Conservation (phyloP, 441 rosid species). For the Mallotus repandus region DNA sequence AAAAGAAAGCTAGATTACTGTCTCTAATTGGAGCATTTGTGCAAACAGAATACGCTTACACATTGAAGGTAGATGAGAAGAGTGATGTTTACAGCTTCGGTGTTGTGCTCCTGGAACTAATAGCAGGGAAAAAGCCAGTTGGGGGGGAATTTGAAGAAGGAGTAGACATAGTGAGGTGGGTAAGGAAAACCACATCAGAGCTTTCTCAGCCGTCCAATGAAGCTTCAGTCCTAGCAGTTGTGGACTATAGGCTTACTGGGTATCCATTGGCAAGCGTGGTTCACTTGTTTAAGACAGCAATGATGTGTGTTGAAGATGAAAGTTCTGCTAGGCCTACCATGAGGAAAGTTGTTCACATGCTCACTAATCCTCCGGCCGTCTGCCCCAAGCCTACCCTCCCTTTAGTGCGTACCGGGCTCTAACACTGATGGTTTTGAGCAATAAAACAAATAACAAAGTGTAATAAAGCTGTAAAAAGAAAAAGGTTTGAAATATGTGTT, state of each 20-base stretch:
- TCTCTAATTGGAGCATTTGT: not conserved
- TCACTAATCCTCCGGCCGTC: constrained; percentile 47
- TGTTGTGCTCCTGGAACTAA: constrained; percentile 74
- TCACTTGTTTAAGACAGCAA: constrained; percentile 69
- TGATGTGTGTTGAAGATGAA: constrained; percentile 78
- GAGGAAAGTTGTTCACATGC: constrained; percentile 90
- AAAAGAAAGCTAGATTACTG: too few species aligned
- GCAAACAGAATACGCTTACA: constrained; percentile 79
- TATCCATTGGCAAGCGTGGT: constrained; percentile 50
- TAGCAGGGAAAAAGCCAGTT: constrained; percentile 80
- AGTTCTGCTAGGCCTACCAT: constrained; percentile 70
- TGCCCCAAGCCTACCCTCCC: constrained; percentile 37
- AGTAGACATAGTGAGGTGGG: constrained; percentile 93
- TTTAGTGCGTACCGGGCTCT: constrained; percentile 20
- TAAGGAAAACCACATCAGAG: constrained; percentile 58
- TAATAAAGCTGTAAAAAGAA: constrained; percentile 25
- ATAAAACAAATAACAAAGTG: constrained; percentile 15
- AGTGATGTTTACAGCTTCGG: constrained; percentile 95
- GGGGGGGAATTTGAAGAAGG: constrained; percentile 86
- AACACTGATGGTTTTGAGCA: not conserved
- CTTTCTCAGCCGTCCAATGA: constrained; percentile 64
- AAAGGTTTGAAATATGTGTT: not conserved
- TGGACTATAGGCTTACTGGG: constrained; percentile 64
- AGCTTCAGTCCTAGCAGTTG: constrained; percentile 53
- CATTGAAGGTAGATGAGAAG: constrained; percentile 83